Base-by-base conservation (phyloP, 1,284 basidiomycete genomes). In the Ustilago tritici region DNA sequence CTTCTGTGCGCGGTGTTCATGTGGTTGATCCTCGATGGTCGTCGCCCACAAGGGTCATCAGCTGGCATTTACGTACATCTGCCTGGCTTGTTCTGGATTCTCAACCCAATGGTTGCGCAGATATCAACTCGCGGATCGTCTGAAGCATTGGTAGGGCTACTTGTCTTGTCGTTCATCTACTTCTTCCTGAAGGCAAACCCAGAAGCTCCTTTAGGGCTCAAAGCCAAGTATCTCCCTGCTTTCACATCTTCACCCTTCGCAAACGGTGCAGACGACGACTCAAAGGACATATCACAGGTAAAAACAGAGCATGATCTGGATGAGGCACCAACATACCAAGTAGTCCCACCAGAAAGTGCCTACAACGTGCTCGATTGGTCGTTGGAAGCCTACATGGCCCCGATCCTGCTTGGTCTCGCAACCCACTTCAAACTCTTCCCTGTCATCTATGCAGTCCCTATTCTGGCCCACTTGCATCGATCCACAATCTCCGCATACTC, bases 121-220 rank as follows among this genome's bases (percentile, higher is more conserved):
- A 98, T 99, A 79, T 95, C 95, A 0, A 99, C 96, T 0, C 91
- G 96, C 10, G 97, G 96, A 2, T 97, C 94, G 2, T 95, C 95
- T 17, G 97, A 99, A 87, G 92, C 94, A 0, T 88, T 97, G 2
- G 90, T 98, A 3, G 92, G 92, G 19, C 88, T 93, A 1, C 88
- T 95, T 65, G 92, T 98, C 46, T 89, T 98, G 34, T 87, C 90
- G 36, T 92, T 92, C 0, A 87, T 97, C n/a, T 75, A 75, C 57
- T 72, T 78, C 32, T 71, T 83, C 50, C 70, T 82, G 46, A 74
- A 78, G 23, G 64, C 78, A 7, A 82, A 79, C 54, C 81, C 81
- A 9, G 81, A 82, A 41, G 73, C 78, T 12, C 70, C 73, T 9
- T 73, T 78, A 3, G 65, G 69, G 8, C 55, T 73, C 11, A 47